Evolutionary conservation across 192 early-diverging fungal species (phyloP).

Genomic region (Coemansia sp.): DNA sequence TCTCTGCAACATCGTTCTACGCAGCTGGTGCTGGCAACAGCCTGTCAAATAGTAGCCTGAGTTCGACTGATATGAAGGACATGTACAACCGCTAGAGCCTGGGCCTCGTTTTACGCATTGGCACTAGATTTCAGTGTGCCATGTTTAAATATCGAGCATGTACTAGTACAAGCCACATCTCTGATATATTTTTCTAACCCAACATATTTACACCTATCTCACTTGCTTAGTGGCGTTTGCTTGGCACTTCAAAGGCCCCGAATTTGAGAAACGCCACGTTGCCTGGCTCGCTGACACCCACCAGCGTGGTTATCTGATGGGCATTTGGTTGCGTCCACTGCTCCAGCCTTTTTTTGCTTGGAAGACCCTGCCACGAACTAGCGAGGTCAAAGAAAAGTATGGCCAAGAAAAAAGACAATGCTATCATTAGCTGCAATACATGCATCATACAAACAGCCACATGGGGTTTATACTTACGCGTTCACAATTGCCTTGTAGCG

Average conservation of each 20-base stretch:
- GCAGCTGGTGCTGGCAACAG: slow-evolving; percentile 33
- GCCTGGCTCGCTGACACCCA: slow-evolving; percentile 34
- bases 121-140: background rate
- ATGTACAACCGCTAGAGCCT: slow-evolving; percentile 37
- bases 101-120: background rate
- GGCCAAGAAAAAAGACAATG: background rate
- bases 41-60: slow-evolving; percentile 44
- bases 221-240: background rate
- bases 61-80: slow-evolving; percentile 47
- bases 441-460: background rate
- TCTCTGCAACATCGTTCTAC: slow-evolving; percentile 33
- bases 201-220: background rate
- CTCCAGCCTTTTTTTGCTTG: background rate
- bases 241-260: slow-evolving; percentile 10
- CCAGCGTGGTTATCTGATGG: slow-evolving; percentile 13
- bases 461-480: slow-evolving; percentile 12
- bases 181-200: background rate
- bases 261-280: slow-evolving; percentile 22
- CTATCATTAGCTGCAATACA: background rate
- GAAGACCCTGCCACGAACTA: slow-evolving; percentile 5
- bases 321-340: slow-evolving; percentile 1
- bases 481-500: slow-evolving; percentile 23
- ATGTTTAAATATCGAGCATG: background rate
- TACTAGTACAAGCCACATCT: background rate
- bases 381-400: background rate